phyloP scores from a whole-genome alignment of 768 basidiomycete species.

The Porpolomopsis calyptriformis region DNA sequence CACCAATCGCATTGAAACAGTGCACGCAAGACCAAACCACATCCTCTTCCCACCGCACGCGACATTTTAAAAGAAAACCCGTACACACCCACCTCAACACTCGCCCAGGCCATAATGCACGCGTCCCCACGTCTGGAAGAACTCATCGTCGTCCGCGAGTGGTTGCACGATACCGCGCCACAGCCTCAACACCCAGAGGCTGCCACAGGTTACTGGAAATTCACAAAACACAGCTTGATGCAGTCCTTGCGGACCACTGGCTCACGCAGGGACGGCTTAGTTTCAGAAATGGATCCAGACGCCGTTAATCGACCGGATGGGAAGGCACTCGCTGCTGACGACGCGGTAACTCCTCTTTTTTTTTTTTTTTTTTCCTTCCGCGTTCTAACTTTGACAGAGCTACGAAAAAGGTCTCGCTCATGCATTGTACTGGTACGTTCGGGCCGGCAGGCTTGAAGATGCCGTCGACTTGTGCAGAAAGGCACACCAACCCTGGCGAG shows the following conservation, averaged over 20 bases:
- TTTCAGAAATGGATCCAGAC: conserved; percentile 74
- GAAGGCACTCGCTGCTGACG: conserved; percentile 57
- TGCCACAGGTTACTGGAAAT: conserved; percentile 74
- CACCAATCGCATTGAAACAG: conserved; percentile 22
- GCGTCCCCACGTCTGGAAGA: conserved; percentile 60
- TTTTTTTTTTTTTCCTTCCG: too few species aligned
- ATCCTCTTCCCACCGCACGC: conserved; percentile 36
- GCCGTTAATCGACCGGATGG: conserved; percentile 52
- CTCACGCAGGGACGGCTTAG: conserved; percentile 36
- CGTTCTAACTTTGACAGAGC: conserved; percentile 47
- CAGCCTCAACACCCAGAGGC: conserved; percentile 54
- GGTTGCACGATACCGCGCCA: conserved; percentile 73
- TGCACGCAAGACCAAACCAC: conserved; percentile 56
- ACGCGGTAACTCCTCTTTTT: conserved; percentile 55
- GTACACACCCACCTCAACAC: conserved; percentile 67
- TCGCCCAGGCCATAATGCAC: conserved; percentile 65
- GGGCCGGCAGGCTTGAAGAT: conserved; percentile 76
- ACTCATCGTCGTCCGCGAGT: conserved; percentile 76
- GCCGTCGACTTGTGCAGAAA: conserved; percentile 74
- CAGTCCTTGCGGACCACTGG: conserved; percentile 47
- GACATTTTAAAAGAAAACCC: conserved; percentile 60
- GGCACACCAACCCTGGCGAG: conserved; percentile 86
- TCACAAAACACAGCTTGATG: conserved; percentile 67
- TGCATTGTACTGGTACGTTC: conserved; percentile 69
- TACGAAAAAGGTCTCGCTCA: conserved; percentile 73